Base-by-base conservation (phyloP, 1,284 basidiomycete species). In the Volvariella volvacea region DNA sequence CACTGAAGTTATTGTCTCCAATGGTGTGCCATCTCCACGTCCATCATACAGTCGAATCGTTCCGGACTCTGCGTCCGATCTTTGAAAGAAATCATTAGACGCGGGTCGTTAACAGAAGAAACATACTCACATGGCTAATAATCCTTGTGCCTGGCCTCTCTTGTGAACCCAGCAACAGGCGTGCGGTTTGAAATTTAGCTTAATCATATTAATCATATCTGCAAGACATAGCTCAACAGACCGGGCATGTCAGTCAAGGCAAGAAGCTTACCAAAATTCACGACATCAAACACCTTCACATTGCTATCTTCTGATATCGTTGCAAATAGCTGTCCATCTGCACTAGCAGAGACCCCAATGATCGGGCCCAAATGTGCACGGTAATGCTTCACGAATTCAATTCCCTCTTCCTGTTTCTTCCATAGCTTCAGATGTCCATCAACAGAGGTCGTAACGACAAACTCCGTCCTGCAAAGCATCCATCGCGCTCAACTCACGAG, bases 201-300 rank as follows among this genome's bases (percentile, higher is more conserved):
- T 90, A 50, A 99, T 78, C 68, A 98, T 98, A 63, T 98, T 99
- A 62, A 99, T 99, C 88, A 99, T 96, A 63, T 99, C 93, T 96
- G 53, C 38, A 20, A 28, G 17, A 8, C 8, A 3, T 30, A 12
- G 6, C 25, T 47, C 8, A 39, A 34, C 3, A 14, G n/a, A n/a
- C 6, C 14, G n/a, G 2, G 21, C 9, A 28, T 30, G 31, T 22
- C 15, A 41, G 38, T 17, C 7, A 30, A 31, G 17, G 22, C n/a
- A 17, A 7, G 36, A 44, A n/a, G n/a, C 78, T 46, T 55, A 92
- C 92, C 92, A 62, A 96, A 96, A 65, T 98, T 98, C 53, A 96
- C 76, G 1, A 99, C 92, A 61, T 99, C 96, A 60, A 98, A 99
- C 22, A 99, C 88, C 61, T 98, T 94, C 33, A 86, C 90, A 41